Evolutionary conservation across 305 asterid species (phyloP), one percentile per base, ranked within the genome.

Genomic region (Solanum hybrid): DNA sequence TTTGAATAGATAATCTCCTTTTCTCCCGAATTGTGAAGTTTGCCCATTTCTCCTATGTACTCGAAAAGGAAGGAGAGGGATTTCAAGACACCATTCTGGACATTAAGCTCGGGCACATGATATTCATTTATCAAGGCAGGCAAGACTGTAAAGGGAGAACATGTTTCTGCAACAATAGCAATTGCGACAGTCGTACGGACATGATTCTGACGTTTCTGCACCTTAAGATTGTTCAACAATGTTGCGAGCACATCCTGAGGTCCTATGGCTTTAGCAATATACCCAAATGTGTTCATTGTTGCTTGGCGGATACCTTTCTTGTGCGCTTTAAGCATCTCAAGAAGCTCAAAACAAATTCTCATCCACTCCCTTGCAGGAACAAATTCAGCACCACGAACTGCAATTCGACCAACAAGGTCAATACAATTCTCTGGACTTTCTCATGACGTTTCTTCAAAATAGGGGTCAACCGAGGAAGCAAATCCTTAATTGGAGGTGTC

Each of bases 21-120:
- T 38, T 38, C 41, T 38, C 41, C 41, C 12, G 41, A 38, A 9
- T 38, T 38, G 41, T 10, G 41, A 38, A 38, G 41, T 38, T 97
- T 97, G 7, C 99, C 99, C 99, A 97, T 96, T 92, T 97, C 99
- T n/a, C 99, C 99, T 20, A 97, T 97, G 89, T 97, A 97, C 92
- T 97, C 99, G 10, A 96, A 97, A 84, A 97, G 94, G 91, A 97
- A 97, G 1, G 99, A 96, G 14, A 97, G 96, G 2, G 99, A 96
- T 90, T 97, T 97, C 90, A 97, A 90, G 78, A 97, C 99, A 90
- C 99, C 99, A 32, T 97, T 97, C 94, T 97, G 99, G 85, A 97
- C 99, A 79, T 97, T 97, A 73, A 97, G 99, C 95, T 97, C 99
- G 0, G 99, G 99, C 24, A 96, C 99, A 24, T 98, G 98, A 86